Conservation (phyloP, 2,329 filamentous ascomycete genomes). For the Cytospora chrysosperma region DNA sequence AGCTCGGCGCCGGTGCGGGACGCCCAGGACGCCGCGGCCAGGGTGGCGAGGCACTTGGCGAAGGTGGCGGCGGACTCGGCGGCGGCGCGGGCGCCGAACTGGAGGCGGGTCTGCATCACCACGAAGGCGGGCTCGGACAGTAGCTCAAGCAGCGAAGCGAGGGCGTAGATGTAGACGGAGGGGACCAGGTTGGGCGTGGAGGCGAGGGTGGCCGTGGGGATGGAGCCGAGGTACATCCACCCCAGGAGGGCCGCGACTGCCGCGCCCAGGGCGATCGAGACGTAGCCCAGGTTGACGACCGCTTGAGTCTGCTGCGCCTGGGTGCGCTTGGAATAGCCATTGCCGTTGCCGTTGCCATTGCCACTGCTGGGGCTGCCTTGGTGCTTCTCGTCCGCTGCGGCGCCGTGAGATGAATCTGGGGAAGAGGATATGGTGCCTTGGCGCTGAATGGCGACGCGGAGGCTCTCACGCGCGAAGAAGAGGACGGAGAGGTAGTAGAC, state of each 20-base stretch:
- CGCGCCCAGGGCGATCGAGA: slow-evolving; percentile 19
- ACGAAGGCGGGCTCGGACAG: slow-evolving; percentile 87
- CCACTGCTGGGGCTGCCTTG: slow-evolving; percentile 17
- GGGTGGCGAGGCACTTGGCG: slow-evolving; percentile 72
- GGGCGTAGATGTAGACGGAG: slow-evolving; percentile 54
- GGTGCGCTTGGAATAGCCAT: too few relatives aligned
- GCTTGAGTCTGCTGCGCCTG: slow-evolving; percentile 57
- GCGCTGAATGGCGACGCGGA: slow-evolving; percentile 88
- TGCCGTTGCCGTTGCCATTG: too few relatives aligned
- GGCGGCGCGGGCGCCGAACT: slow-evolving; percentile 75
- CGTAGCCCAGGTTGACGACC: slow-evolving; percentile 63
- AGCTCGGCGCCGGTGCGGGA: slow-evolving; percentile 51
- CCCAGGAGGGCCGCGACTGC: slow-evolving; percentile 55
- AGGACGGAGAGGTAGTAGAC: slow-evolving; percentile 91
- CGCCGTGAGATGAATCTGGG: not conserved
- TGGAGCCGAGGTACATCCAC: slow-evolving; percentile 62
- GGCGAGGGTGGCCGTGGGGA: slow-evolving; percentile 44
- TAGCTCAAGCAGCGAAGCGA: slow-evolving; percentile 69
- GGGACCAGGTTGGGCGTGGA: slow-evolving; percentile 62
- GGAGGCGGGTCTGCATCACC: slow-evolving; percentile 76
- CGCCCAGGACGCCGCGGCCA: slow-evolving; percentile 66
- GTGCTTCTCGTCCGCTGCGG: slow-evolving; percentile 20
- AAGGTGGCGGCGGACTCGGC: slow-evolving; percentile 85
- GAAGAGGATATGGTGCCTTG: slow-evolving; percentile 48
- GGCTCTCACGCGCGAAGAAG: slow-evolving; percentile 88